phyloP scores from a whole-genome alignment of 2,329 filamentous ascomycete genomes.

The Penicillium verrucosum region DNA sequence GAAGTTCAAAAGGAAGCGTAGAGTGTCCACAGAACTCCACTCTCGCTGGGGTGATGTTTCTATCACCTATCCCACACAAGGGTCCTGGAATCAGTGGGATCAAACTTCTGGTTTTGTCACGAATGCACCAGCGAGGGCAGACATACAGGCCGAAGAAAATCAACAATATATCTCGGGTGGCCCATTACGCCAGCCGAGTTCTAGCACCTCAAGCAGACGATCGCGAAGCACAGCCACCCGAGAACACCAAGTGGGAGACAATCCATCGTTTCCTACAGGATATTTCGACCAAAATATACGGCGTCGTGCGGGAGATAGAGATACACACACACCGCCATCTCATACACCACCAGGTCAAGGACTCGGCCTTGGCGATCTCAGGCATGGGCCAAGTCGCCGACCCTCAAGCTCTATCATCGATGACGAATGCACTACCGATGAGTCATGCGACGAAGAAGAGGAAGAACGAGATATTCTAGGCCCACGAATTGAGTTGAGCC shows the following conservation, averaged over 20 bases:
- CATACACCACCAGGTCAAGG: slow-evolving; percentile 4
- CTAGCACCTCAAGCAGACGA: not conserved
- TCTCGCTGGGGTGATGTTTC: slow-evolving; percentile 41
- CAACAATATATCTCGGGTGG: slow-evolving; percentile 14
- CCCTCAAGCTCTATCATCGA: not conserved
- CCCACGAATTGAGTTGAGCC: not conserved
- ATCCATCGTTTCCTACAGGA: slow-evolving; percentile 24
- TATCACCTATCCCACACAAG: slow-evolving; percentile 40
- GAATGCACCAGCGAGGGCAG: slow-evolving; percentile 7
- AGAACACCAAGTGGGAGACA: not conserved
- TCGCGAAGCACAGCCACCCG: not conserved
- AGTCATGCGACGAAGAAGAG: slow-evolving; percentile 27
- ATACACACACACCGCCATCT: not conserved
- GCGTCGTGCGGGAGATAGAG: slow-evolving; percentile 16
- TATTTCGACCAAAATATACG: slow-evolving; percentile 33
- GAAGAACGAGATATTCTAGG: slow-evolving; percentile 17
- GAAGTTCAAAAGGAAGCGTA: slow-evolving; percentile 34
- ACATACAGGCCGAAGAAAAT: slow-evolving; percentile 9
- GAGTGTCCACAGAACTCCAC: slow-evolving; percentile 37
- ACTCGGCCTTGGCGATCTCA: slow-evolving; percentile 14
- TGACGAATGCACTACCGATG: slow-evolving; percentile 11
- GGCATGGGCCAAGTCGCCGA: not conserved
- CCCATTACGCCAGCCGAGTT: not conserved
- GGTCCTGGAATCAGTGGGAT: slow-evolving; percentile 43
- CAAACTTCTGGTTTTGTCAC: slow-evolving; percentile 21